phyloP scores from a whole-genome alignment of 176 grass and related monocot species.

The Poa pratensis region DNA sequence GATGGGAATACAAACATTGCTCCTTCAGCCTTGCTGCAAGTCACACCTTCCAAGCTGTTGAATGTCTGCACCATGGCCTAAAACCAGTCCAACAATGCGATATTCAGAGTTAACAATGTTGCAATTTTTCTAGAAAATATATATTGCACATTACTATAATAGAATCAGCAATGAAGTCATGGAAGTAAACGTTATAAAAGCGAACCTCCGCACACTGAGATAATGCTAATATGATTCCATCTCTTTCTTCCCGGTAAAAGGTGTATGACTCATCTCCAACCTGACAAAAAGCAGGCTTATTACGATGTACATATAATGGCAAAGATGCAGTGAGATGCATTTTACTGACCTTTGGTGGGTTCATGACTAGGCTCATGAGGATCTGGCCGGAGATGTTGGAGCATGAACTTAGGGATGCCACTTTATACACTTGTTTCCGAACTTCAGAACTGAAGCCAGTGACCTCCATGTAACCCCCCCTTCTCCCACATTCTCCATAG shows the following conservation, averaged over 20 bases:
- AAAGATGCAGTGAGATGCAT: not conserved
- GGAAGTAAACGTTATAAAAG: conserved; percentile 24
- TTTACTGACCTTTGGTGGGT: conserved; percentile 26
- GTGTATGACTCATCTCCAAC: conserved; percentile 79
- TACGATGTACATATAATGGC: conserved; percentile 1
- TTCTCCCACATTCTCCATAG: conserved; percentile 31
- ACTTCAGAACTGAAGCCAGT: conserved; percentile 36
- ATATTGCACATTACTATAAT: not conserved
- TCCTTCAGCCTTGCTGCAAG: conserved; percentile 82
- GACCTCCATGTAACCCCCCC: conserved; percentile 34
- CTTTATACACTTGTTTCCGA: conserved; percentile 29
- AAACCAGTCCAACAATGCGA: conserved; percentile 3
- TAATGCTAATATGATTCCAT: conserved; percentile 62
- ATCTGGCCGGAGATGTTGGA: conserved; percentile 22
- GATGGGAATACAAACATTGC: conserved; percentile 87
- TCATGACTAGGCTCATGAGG: conserved; percentile 24
- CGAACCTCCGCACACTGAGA: conserved; percentile 64
- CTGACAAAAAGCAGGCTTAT: conserved; percentile 50
- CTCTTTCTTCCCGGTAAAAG: conserved; percentile 59
- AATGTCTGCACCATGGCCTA: conserved; percentile 73
- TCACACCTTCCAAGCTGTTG: conserved; percentile 70
- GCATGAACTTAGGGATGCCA: conserved; percentile 27
- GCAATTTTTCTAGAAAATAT: not conserved
- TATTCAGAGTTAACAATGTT: not conserved
- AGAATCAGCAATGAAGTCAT: not conserved